A percentile compares a stretch with the other conserved stretches of the same genome.
These are phyloP conservation scores for Achaetomiella virescens DNA, from an alignment of 495 filamentous ascomycete genomes.

Conservation along the genomic window DNA sequence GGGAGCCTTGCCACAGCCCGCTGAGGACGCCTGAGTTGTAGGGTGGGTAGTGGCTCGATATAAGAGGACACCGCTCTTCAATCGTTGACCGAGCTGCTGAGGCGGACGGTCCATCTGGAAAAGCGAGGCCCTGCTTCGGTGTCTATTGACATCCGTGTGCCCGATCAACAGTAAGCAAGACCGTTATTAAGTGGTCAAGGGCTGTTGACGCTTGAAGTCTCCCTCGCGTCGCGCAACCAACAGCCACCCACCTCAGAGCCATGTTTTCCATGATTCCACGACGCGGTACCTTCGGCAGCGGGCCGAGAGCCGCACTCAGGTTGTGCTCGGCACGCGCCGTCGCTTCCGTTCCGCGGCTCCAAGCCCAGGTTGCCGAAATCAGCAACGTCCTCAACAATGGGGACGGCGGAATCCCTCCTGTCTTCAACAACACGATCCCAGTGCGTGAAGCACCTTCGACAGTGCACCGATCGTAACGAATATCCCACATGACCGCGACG, in stretches of 20 bases:
- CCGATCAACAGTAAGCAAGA: too few species aligned
- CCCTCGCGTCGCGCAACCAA: background rate
- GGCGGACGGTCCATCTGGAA: too few species aligned
- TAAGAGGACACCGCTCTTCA: background rate
- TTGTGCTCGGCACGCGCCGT: slow-evolving; percentile 10
- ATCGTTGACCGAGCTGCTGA: background rate
- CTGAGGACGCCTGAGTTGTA: background rate
- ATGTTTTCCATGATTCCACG: slow-evolving; percentile 13
- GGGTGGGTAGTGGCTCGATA: background rate
- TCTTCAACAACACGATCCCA: background rate
- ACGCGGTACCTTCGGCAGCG: slow-evolving; percentile 4
- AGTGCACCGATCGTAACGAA: slow-evolving; percentile 5
- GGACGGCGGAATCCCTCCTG: background rate
- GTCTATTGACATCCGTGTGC: too few species aligned
- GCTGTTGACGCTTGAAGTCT: background rate
- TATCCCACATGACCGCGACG: slow-evolving; percentile 15
- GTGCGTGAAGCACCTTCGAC: background rate
- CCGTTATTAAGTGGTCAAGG: background rate
- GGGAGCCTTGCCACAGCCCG: background rate
- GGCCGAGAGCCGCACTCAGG: background rate
- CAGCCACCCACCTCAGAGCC: background rate
- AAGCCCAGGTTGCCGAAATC: slow-evolving; percentile 22
- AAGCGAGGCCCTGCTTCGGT: too few species aligned
- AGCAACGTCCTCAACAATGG: slow-evolving; percentile 4
- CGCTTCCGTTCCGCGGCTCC: slow-evolving; percentile 17